A percentile compares a stretch with the other conserved stretches of the same genome.
These are phyloP conservation scores for Aquilaria agallochum DNA, from an alignment of 441 rosid genomes.

Conservation along the genomic window DNA sequence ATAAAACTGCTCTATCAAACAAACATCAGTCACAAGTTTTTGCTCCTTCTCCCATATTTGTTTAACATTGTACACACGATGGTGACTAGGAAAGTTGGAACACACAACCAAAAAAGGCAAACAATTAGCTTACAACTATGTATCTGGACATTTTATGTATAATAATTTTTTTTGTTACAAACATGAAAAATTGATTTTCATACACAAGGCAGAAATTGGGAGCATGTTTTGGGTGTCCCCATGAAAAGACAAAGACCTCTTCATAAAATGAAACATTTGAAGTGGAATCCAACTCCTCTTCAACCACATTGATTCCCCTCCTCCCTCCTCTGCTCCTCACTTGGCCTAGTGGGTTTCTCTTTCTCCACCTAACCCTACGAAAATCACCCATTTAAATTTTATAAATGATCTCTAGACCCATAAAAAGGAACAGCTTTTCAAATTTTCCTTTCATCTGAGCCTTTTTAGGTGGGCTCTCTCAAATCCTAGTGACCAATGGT, in stretches of 20 bases:
- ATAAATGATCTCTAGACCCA: conserved; percentile 15
- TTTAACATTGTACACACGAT: too few species aligned
- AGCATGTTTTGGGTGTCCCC: conserved; percentile 48
- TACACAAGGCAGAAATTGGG: conserved; percentile 21
- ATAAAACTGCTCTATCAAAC: too few species aligned
- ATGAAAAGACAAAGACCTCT: conserved; percentile 34
- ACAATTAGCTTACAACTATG: too few species aligned
- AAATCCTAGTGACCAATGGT: conserved; percentile 45
- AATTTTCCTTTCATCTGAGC: conserved; percentile 22
- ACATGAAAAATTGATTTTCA: conserved; percentile 28
- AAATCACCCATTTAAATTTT: conserved; percentile 34
- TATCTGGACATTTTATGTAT: too few species aligned
- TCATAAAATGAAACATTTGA: conserved; percentile 41
- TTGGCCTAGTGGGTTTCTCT: conserved; percentile 59
- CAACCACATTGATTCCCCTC: conserved; percentile 38
- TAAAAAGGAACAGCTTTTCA: conserved; percentile 18
- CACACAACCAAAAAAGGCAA: too few species aligned
- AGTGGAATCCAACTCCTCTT: conserved; percentile 94
- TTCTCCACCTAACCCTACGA: conserved; percentile 79
- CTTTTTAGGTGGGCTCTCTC: conserved; percentile 41
- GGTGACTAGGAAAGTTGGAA: too few species aligned
- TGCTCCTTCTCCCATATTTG: too few species aligned
- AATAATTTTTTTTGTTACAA: too few species aligned
- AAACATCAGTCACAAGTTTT: too few species aligned
- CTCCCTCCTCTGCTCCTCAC: conserved; percentile 13